These are phyloP conservation scores for Lactifluus hygrophoroides DNA, from an alignment of 768 basidiomycete genomes.

Conservation along the genomic window DNA sequence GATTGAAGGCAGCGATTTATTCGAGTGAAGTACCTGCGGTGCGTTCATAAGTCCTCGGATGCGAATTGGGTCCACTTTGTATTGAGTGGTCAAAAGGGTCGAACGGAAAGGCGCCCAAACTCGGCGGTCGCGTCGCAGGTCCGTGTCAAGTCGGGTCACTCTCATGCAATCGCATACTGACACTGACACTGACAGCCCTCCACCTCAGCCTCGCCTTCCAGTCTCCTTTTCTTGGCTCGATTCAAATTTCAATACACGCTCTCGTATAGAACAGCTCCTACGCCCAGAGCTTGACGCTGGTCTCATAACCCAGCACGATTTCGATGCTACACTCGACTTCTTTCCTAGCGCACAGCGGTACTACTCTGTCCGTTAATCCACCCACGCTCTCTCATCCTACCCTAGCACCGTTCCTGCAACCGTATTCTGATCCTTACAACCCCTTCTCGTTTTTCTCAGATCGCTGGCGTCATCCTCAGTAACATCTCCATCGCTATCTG, in stretches of 20 bases:
- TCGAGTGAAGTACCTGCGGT: neutral
- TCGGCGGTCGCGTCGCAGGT: neutral
- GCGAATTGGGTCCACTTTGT: neutral
- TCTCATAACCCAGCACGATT: slow-evolving; percentile 44
- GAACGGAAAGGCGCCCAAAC: slow-evolving; percentile 10
- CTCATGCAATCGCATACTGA: neutral
- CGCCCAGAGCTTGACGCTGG: slow-evolving; percentile 46
- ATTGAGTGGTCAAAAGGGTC: neutral
- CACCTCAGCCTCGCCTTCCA: slow-evolving; percentile 20
- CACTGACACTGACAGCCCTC: neutral
- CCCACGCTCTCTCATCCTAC: neutral
- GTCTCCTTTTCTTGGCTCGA: slow-evolving; percentile 33
- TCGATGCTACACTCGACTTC: slow-evolving; percentile 45
- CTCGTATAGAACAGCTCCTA: slow-evolving; percentile 39
- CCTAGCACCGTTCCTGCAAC: slow-evolving; percentile 20
- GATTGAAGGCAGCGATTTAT: slow-evolving; percentile 27
- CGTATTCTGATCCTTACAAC: slow-evolving; percentile 1
- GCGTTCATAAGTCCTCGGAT: slow-evolving; percentile 21
- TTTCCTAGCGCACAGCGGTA: slow-evolving; percentile 41
- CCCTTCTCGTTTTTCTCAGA: slow-evolving; percentile 19
- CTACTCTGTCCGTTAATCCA: slow-evolving; percentile 30
- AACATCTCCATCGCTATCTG: slow-evolving; percentile 25
- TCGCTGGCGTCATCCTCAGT: slow-evolving; percentile 22
- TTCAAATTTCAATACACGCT: slow-evolving; percentile 37
- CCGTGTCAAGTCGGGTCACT: neutral